Conservation (phyloP, 1,139 yeast genomes). For the Martiniozyma asiatica region DNA sequence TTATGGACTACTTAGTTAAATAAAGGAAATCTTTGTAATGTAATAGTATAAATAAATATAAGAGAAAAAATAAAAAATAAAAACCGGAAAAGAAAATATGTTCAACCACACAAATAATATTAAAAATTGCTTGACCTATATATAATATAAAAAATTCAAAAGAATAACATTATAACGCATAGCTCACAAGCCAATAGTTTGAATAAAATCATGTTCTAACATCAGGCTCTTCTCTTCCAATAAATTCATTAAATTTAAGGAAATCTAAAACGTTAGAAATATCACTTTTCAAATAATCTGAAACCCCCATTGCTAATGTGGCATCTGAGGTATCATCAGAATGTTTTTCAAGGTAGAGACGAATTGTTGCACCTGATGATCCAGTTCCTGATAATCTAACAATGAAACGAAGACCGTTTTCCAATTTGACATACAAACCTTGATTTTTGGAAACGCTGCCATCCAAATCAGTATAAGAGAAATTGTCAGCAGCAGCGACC, state of each 20-base stretch:
- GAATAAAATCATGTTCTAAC: constrained; percentile 53
- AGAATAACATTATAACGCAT: too few relatives aligned
- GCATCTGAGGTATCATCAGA: constrained; percentile 45
- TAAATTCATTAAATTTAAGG: constrained; percentile 58
- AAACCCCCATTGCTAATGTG: constrained; percentile 36
- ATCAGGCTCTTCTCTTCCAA: constrained; percentile 81
- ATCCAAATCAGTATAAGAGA: constrained; percentile 86
- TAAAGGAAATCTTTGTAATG: too few relatives aligned
- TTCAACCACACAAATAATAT: neutral
- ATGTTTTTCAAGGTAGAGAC: constrained; percentile 84
- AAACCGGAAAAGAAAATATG: neutral
- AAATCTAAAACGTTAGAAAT: constrained; percentile 53
- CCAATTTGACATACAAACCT: constrained; percentile 77
- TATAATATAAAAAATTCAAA: too few relatives aligned
- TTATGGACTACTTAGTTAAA: constrained; percentile 73
- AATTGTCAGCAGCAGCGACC: constrained; percentile 73
- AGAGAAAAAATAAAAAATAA: neutral
- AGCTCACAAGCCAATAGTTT: too few relatives aligned
- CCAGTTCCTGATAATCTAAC: constrained; percentile 96
- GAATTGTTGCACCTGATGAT: constrained; percentile 93
- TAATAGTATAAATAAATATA: neutral
- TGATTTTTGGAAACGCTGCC: constrained; percentile 87
- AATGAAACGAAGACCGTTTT: constrained; percentile 75
- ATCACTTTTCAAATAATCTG: constrained; percentile 54
- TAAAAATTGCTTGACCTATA: too few relatives aligned